These are phyloP conservation scores for Serendipita sp. DNA, from an alignment of 768 basidiomycete genomes.

Conservation along the genomic window DNA sequence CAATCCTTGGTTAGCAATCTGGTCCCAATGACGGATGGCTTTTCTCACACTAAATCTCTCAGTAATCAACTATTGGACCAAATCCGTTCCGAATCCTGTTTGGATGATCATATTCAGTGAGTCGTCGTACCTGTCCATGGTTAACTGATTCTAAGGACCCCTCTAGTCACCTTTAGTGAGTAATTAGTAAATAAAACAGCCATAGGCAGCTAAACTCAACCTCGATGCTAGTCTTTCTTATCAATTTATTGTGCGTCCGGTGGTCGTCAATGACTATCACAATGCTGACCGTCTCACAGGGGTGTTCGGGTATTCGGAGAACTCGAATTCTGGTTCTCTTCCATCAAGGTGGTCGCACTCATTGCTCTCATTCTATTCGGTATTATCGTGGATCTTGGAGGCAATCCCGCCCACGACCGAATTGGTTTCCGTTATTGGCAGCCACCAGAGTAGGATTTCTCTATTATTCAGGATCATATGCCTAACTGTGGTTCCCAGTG, in stretches of 20 bases:
- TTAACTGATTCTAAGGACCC: not conserved
- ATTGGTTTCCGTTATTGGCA: constrained; percentile 27
- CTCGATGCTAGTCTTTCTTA: constrained; percentile 27
- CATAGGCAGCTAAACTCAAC: not conserved
- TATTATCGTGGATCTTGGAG: constrained; percentile 51
- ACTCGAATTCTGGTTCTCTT: constrained; percentile 42
- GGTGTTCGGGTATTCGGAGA: constrained; percentile 56
- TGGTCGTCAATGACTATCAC: constrained; percentile 42
- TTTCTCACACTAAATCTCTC: constrained; percentile 19
- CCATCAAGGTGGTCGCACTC: constrained; percentile 36
- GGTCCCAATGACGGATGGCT: not conserved
- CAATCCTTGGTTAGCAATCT: constrained; percentile 33
- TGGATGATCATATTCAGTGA: constrained; percentile 39
- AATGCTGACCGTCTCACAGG: constrained; percentile 34
- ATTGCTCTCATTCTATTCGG: constrained; percentile 20
- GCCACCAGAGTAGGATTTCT: constrained; percentile 27
- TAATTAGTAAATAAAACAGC: not conserved
- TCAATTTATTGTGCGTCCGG: constrained; percentile 48
- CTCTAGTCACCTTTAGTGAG: constrained; percentile 32
- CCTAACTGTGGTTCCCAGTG: constrained; percentile 1
- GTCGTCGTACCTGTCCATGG: not conserved
- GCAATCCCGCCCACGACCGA: constrained; percentile 23
- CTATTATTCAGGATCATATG: constrained; percentile 26
- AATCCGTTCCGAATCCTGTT: constrained; percentile 26
- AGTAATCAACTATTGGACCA: constrained; percentile 19